Base-by-base conservation (phyloP, 331 rosid genomes). In the Acacia concinna region DNA sequence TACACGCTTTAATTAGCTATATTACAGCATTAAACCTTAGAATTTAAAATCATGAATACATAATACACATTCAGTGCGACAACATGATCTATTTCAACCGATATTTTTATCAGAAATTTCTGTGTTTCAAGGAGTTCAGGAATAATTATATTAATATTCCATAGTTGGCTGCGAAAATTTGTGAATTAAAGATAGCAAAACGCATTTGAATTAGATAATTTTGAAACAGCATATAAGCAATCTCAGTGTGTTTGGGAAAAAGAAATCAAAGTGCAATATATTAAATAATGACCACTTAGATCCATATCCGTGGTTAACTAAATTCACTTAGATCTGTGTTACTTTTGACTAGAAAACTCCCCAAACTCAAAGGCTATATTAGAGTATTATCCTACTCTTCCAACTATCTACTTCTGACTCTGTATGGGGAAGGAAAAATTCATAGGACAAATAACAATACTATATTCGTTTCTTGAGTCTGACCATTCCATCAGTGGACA, bases 61-160 rank as follows among this genome's bases (percentile, higher is more conserved):
- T 34, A 66, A 31, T 73, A 79, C 78, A 65, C 68, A 79, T 41
- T 25, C 79, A 78, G 47, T 35, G 35, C 7, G 13, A 75, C 52
- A 75, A 44, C 59, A 37, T 73, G 59, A 66, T 44, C 25, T 35
- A 76, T 46, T 27, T 56, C 62, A 60, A 52, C 68, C 47, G 49
- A 51, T 67, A 70, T 74, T 57, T 44, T 12, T 11, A 81, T 80
- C 52, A 73, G 59, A 73, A 63, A 18, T 17, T 59, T 59, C 78
- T 27, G 4, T 4, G 18, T 20, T 37, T 63, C 77, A 74, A 15
- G 70, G 56, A 52, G 21, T 44, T 20, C 27, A 44, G 47, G 64
- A 32, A 75, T 51, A 15, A 27, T 28, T 51, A 76, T 25, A 60
- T 37, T 64, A 56, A 63, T 17, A 77, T 37, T 77, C 52, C 56